These are phyloP conservation scores for Globisporangium cederbergense DNA, from an alignment of 352 stramenopile species.

Conservation along the genomic window DNA sequence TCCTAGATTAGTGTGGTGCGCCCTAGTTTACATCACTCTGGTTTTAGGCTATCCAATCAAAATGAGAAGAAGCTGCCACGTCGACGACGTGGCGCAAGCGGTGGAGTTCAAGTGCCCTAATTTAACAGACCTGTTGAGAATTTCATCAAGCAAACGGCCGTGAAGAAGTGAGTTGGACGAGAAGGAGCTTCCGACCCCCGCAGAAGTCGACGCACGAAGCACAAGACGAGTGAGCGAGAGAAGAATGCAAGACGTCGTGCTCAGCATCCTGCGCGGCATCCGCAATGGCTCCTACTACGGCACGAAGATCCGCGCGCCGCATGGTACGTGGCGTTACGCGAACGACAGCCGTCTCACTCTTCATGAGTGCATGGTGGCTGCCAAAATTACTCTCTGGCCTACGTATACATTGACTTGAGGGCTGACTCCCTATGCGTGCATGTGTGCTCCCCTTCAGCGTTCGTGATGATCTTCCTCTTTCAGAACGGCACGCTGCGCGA, in stretches of 20 bases:
- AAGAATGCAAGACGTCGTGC: constrained; percentile 45
- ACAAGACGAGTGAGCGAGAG: neutral
- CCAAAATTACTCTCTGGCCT: too few relatives aligned
- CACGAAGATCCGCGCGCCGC: constrained; percentile 85
- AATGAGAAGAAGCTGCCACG: neutral
- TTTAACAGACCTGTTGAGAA: constrained; percentile 3
- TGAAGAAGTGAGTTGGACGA: neutral
- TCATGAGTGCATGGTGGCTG: neutral
- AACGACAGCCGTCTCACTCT: neutral
- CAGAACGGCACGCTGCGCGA: constrained; percentile 72
- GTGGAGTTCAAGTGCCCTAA: constrained; percentile 15
- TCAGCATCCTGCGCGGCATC: constrained; percentile 76
- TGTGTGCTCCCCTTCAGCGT: constrained; percentile 33
- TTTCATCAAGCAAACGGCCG: constrained; percentile 10
- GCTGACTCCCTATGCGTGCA: neutral
- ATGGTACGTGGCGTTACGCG: constrained; percentile 41
- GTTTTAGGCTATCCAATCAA: constrained; percentile 1
- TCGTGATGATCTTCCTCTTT: constrained; percentile 91
- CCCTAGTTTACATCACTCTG: constrained; percentile 2
- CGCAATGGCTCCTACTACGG: constrained; percentile 89
- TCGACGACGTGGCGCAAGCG: constrained; percentile 1
- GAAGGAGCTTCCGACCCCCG: neutral
- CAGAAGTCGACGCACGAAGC: constrained; percentile 1
- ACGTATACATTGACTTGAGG: neutral
- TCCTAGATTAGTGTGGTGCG: constrained; percentile 1